Evolutionary conservation across 352 stramenopile genomes (phyloP).

Genomic region (Saprolegnia parasitica): DNA sequence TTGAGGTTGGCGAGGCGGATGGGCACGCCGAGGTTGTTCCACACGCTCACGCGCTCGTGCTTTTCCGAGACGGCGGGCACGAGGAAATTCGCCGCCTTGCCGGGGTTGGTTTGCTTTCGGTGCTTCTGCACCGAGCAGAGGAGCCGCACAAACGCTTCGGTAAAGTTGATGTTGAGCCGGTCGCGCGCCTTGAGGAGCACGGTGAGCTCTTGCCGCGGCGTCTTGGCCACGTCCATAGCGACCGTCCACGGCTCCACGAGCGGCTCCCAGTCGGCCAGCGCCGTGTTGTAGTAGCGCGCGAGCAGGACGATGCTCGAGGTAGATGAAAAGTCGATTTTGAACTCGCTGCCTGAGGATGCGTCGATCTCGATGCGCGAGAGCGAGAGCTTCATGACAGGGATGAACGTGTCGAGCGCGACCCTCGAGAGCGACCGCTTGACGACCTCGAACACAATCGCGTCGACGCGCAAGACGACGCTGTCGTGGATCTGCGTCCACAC

Average conservation of each 20-base stretch:
- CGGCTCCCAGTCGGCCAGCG: conserved; percentile 82
- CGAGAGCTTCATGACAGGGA: conserved; percentile 86
- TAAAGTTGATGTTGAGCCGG: conserved; percentile 83
- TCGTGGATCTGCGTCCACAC: conserved; percentile 46
- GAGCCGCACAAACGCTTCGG: conserved; percentile 72
- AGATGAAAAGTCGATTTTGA: conserved; percentile 53
- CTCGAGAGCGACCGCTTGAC: conserved; percentile 86
- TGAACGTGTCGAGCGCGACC: conserved; percentile 84
- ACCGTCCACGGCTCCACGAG: conserved; percentile 79
- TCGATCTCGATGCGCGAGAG: conserved; percentile 80
- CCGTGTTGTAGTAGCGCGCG: conserved; percentile 84
- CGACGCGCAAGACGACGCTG: conserved; percentile 56
- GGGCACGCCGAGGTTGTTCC: conserved; percentile 83
- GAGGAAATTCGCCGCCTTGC: conserved; percentile 67
- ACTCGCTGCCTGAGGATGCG: conserved; percentile 62
- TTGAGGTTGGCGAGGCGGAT: conserved; percentile 86
- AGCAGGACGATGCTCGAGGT: conserved; percentile 78
- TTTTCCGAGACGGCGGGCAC: conserved; percentile 72
- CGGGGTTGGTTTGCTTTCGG: conserved; percentile 43
- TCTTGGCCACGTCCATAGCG: conserved; percentile 35
- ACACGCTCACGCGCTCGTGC: conserved; percentile 82
- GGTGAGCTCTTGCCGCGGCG: conserved; percentile 34
- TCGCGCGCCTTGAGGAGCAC: conserved; percentile 80
- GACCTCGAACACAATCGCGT: conserved; percentile 82
- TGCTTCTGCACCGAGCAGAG: conserved; percentile 77